These are phyloP conservation scores for Hamamelis virginiana DNA, from an alignment of 164 flowering plant genomes.

Conservation along the genomic window DNA sequence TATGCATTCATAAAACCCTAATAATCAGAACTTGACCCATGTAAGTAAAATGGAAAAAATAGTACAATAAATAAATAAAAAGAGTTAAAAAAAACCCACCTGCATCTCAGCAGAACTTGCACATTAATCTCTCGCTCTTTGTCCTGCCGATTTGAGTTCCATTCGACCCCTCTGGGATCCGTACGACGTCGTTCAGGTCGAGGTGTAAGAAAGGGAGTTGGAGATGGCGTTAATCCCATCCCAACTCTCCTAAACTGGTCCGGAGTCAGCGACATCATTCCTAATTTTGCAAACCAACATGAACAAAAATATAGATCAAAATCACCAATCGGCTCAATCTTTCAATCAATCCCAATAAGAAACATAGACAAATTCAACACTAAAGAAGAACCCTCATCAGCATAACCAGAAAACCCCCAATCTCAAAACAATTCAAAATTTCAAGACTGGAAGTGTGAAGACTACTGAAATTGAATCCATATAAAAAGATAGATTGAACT, in stretches of 20 bases:
- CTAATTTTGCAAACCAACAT: conserved; percentile 4
- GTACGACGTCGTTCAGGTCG: conserved; percentile 62
- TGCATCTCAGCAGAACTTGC: conserved; percentile 86
- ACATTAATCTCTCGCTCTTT: conserved; percentile 75
- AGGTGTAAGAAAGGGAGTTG: conserved; percentile 72
- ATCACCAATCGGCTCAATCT: background rate
- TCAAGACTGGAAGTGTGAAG: background rate
- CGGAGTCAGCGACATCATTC: conserved; percentile 58
- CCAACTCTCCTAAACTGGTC: conserved; percentile 55
- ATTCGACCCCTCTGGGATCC: conserved; percentile 46
- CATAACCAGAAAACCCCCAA: background rate
- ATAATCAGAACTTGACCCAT: background rate
- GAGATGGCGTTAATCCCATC: conserved; percentile 51
- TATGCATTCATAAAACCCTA: background rate
- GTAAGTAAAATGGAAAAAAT: background rate
- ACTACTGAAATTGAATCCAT: background rate
- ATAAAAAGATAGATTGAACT: too few species aligned
- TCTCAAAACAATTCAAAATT: background rate
- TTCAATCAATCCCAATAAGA: background rate
- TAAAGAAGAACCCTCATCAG: background rate
- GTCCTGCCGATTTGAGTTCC: conserved; percentile 41
- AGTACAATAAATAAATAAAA: background rate
- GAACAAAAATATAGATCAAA: background rate
- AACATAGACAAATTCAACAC: background rate
- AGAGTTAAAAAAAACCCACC: too few species aligned